These are phyloP conservation scores for Torulaspora franciscae DNA, from an alignment of 805 yeast genomes.

Conservation along the genomic window DNA sequence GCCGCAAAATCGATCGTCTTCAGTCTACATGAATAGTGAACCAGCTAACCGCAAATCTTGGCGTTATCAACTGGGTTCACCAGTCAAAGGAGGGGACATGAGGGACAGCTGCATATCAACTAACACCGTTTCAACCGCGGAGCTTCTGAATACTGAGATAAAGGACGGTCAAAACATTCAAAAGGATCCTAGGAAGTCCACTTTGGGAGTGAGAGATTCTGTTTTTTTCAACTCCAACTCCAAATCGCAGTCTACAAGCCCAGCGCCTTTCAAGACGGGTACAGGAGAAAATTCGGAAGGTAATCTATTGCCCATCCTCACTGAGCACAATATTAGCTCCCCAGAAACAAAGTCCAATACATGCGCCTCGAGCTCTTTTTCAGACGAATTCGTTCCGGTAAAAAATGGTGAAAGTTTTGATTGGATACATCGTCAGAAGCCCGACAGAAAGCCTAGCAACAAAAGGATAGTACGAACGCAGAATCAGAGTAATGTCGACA, in stretches of 20 bases:
- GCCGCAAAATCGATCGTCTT: conserved; percentile 31
- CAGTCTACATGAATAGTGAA: conserved; percentile 33
- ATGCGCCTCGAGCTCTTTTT: conserved; percentile 24
- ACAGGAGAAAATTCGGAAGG: conserved; percentile 3
- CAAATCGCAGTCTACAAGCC: conserved; percentile 2
- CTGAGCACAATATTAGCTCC: conserved; percentile 13
- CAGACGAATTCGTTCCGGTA: conserved; percentile 34
- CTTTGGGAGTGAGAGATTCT: conserved; percentile 40
- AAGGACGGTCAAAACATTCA: conserved; percentile 53
- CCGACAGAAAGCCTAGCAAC: conserved; percentile 30
- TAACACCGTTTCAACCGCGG: conserved; percentile 83
- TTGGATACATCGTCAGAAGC: conserved; percentile 30
- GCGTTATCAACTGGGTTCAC: conserved; percentile 42
- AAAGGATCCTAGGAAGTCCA: conserved; percentile 42
- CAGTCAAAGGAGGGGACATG: conserved; percentile 36
- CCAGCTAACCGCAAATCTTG: conserved; percentile 49
- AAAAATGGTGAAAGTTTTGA: conserved; percentile 31
- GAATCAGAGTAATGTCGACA: conserved; percentile 34
- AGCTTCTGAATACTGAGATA: conserved; percentile 70
- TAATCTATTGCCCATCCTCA: conserved; percentile 12
- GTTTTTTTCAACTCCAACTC: conserved; percentile 33
- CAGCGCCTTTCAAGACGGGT: neutral
- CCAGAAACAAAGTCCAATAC: conserved; percentile 11
- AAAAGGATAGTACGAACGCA: conserved; percentile 39
- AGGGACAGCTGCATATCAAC: conserved; percentile 67